Evolutionary conservation across 2,329 filamentous ascomycete genomes (phyloP).

Genomic region (Domatiomyces globalis): DNA sequence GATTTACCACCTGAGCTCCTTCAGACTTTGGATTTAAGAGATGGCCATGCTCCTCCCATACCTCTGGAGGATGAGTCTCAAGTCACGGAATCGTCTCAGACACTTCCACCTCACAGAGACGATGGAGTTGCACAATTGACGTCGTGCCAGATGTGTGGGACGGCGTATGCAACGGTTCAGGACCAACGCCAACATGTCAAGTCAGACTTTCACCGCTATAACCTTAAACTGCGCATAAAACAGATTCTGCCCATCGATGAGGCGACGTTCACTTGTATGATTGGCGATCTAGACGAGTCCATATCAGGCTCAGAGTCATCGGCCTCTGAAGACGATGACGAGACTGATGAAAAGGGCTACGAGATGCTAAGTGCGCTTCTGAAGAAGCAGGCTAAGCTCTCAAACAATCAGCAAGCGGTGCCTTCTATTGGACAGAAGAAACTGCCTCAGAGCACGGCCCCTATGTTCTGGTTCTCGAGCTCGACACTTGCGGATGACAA

Average conservation of each 20-base stretch:
- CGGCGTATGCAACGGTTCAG: slow-evolving; percentile 55
- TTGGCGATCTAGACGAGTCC: slow-evolving; percentile 81
- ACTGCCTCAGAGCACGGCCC: slow-evolving; percentile 50
- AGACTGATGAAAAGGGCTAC: slow-evolving; percentile 38
- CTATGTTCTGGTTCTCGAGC: slow-evolving; percentile 74
- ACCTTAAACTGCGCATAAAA: slow-evolving; percentile 79
- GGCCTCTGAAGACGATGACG: slow-evolving; percentile 49
- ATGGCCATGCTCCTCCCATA: slow-evolving; percentile 25
- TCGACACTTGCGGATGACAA: slow-evolving; percentile 59
- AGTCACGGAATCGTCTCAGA: slow-evolving; percentile 10
- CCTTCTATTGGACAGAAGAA: slow-evolving; percentile 36
- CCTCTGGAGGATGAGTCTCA: slow-evolving; percentile 13
- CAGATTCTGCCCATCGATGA: slow-evolving; percentile 61
- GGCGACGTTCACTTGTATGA: slow-evolving; percentile 68
- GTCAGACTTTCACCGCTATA: slow-evolving; percentile 87
- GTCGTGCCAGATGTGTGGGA: slow-evolving; percentile 65
- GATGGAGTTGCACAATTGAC: slow-evolving; percentile 42
- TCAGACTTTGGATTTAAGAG: slow-evolving; percentile 38
- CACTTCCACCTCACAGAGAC: slow-evolving; percentile 11
- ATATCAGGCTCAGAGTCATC: slow-evolving; percentile 63
- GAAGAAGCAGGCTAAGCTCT: slow-evolving; percentile 67
- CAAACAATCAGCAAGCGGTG: slow-evolving; percentile 33
- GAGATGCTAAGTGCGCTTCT: slow-evolving; percentile 61
- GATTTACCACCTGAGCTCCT: slow-evolving; percentile 66
- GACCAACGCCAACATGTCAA: slow-evolving; percentile 78